These are phyloP conservation scores for Tubosaeta brunneosetosa DNA, from an alignment of 768 basidiomycete genomes.

Conservation along the genomic window DNA sequence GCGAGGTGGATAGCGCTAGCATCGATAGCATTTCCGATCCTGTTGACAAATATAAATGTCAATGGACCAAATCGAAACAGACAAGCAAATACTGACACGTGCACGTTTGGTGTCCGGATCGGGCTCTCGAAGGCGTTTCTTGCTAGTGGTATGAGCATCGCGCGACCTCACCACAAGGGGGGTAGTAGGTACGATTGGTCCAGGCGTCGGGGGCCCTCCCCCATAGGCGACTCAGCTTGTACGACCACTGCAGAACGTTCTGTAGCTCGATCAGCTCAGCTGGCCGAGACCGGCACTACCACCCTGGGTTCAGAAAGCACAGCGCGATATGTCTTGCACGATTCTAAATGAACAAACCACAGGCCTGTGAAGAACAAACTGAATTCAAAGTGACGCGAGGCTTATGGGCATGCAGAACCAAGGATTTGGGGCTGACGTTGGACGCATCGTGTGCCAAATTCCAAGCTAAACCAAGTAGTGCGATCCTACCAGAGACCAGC, in stretches of 20 bases:
- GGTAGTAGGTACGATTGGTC: background rate
- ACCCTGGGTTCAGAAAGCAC: slow-evolving; percentile 71
- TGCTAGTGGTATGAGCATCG: background rate
- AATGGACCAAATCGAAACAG: too few relatives aligned
- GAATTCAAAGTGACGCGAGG: background rate
- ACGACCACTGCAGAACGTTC: background rate
- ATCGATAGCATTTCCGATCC: background rate
- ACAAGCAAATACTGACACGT: background rate
- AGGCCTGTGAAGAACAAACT: background rate
- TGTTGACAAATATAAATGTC: too few relatives aligned
- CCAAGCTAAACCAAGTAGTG: slow-evolving; percentile 63
- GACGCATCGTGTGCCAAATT: slow-evolving; percentile 62
- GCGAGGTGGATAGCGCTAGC: background rate
- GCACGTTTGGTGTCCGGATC: slow-evolving; percentile 3
- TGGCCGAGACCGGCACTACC: slow-evolving; percentile 42
- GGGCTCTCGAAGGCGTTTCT: slow-evolving; percentile 22
- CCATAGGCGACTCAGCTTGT: background rate
- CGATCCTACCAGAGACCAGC: slow-evolving; percentile 42
- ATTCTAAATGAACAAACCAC: slow-evolving; percentile 44
- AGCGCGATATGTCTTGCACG: slow-evolving; percentile 76
- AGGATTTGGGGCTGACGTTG: slow-evolving; percentile 57
- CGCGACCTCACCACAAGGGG: background rate
- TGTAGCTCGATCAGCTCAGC: background rate
- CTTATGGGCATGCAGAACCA: slow-evolving; percentile 72
- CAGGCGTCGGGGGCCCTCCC: background rate